Conservation (phyloP, 805 yeast genomes). For the Zygotorulaspora chibaensis region DNA sequence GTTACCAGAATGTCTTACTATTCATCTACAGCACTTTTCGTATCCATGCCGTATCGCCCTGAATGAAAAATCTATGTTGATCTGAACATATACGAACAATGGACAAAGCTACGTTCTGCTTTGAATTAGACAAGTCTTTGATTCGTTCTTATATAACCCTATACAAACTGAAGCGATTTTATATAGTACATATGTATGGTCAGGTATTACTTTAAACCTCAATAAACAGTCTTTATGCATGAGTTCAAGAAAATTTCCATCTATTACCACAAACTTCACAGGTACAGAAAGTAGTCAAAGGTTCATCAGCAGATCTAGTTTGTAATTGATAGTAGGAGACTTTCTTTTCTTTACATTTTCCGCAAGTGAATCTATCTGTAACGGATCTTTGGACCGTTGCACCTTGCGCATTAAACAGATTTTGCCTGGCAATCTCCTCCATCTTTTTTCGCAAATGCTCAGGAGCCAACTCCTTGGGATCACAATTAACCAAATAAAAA, state of each 20-base stretch:
- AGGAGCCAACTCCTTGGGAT: constrained; percentile 94
- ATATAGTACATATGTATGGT: not conserved
- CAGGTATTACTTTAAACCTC: not conserved
- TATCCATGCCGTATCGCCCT: not conserved
- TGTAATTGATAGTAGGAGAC: constrained; percentile 97
- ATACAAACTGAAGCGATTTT: constrained; percentile 2
- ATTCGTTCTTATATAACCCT: not conserved
- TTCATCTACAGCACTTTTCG: not conserved
- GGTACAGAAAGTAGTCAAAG: constrained; percentile 95
- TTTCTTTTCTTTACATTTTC: constrained; percentile 95
- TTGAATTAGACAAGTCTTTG: no score
- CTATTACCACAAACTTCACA: constrained; percentile 97
- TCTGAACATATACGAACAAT: not conserved
- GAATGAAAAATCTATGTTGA: not conserved
- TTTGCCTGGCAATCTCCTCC: constrained; percentile 80
- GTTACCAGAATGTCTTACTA: not conserved
- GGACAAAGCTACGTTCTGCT: no score
- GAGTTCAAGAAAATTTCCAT: constrained; percentile 84
- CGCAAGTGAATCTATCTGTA: constrained; percentile 95
- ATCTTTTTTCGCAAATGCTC: constrained; percentile 81
- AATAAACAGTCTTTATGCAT: not conserved
- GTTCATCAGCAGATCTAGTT: constrained; percentile 98
- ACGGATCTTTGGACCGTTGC: constrained; percentile 94
- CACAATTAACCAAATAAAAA: constrained; percentile 65
- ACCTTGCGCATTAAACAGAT: constrained; percentile 94